Conservation (phyloP, 164 flowering plant genomes). For the Chimonanthus praecox region DNA sequence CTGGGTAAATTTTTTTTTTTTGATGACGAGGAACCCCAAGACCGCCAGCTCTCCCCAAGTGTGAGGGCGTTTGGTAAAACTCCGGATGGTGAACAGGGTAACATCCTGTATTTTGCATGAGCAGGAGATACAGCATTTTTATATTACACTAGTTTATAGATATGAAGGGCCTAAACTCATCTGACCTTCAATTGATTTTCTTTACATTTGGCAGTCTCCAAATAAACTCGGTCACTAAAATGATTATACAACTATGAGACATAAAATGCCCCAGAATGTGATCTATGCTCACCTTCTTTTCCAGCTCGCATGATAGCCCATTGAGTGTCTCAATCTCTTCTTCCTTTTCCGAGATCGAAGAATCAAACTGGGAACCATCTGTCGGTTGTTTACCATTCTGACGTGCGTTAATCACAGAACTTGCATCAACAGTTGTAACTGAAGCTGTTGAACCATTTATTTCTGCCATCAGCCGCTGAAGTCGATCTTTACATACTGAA, state of each 20-base stretch:
- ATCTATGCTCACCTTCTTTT: constrained; percentile 61
- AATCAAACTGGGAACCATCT: constrained; percentile 23
- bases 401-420: constrained; percentile 15
- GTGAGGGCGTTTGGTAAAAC: no score
- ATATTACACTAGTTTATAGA: no score
- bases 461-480: constrained; percentile 36
- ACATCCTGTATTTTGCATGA: no score
- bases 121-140: no score
- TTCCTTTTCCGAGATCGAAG: constrained; percentile 40
- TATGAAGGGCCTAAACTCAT: no score
- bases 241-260: background rate
- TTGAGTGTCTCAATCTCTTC: constrained; percentile 67
- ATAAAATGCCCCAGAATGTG: background rate
- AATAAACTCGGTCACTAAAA: background rate
- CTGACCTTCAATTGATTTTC: background rate
- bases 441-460: constrained; percentile 25
- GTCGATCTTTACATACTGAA: constrained; percentile 63
- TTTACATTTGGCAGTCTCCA: background rate
- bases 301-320: constrained; percentile 62
- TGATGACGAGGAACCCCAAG: no score
- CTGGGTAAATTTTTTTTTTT: no score
- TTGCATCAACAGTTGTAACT: constrained; percentile 18
- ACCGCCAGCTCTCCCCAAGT: no score
- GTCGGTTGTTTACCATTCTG: constrained; percentile 28
- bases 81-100: no score